Base-by-base conservation (phyloP, 352 stramenopile genomes). In the Halophytophthora polymorphica region DNA sequence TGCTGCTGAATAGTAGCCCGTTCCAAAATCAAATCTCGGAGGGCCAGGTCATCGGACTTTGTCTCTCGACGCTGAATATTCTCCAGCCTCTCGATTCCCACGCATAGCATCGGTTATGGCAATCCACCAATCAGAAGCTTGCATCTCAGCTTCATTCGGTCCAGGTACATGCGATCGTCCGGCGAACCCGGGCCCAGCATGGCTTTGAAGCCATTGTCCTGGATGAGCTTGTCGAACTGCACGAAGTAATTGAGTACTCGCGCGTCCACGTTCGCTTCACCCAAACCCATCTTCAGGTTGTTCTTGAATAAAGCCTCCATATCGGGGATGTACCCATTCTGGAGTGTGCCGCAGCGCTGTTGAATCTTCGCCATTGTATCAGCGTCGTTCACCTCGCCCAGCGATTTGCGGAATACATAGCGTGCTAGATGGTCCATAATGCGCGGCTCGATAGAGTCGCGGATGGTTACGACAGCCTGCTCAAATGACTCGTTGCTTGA, bases 401-500 rank as follows among this genome's bases (percentile, higher is more conserved):
- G 21, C 14, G 36, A 2, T 15, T 56, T 58, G 18, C 43, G 22
- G 12, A 67, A 3, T 19, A 59, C 37, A 28, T 58, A 56, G 2
- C 34, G 28, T 15, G 47, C 53, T 11, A 58, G 28, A 3, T 46
- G 40, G 23, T 55, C 42, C 21, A 67, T 36, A 7, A 67, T 18
- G 2, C 33, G 4, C 6, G 47, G 48, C 4, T 48, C 41, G 17
- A 54, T 29, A 2, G 53, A 49, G 43, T 56, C 37, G 25, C 57
- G 47, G 1, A 62, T 29, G 6, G 38, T 53, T n/a, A 51, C 52
- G 25, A 56, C 54, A n/a, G 50, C 51, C 6, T 37, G 35, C 13
- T 56, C 53, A 37, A 52, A 57, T 28, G 49, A 23, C 43, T 63
- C 59, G 34, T 55, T 47, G 28, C 23, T 55, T 19, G 43, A 46